Evolutionary conservation across 805 yeast genomes (phyloP).

Genomic region (Metschnikowia similis): DNA sequence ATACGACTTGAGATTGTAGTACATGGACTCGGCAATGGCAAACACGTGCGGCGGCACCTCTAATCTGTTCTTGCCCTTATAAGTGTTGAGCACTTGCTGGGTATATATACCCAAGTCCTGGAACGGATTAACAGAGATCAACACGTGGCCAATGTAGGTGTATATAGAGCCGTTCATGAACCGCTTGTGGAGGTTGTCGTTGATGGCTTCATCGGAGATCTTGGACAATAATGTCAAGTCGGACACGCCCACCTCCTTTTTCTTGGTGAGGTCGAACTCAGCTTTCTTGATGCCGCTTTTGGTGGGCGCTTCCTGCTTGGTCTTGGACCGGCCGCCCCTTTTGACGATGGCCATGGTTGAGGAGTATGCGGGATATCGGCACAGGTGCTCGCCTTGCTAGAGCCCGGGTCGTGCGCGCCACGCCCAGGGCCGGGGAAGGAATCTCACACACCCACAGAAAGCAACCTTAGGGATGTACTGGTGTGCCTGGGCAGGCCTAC

Average conservation of each 20-base stretch:
- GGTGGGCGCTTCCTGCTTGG: slow-evolving; percentile 51
- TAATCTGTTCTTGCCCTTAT: slow-evolving; percentile 86
- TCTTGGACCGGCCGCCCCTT: slow-evolving; percentile 60
- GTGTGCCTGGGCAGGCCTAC: too few species aligned
- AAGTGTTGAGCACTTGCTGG: slow-evolving; percentile 64
- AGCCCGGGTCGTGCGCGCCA: slow-evolving; percentile 2
- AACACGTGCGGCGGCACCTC: slow-evolving; percentile 98
- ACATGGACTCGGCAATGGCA: slow-evolving; percentile 97
- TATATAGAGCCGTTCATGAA: slow-evolving; percentile 87
- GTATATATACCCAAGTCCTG: slow-evolving; percentile 95
- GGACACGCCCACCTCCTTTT: slow-evolving; percentile 97
- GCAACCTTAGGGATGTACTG: too few species aligned
- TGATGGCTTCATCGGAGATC: slow-evolving; percentile 88
- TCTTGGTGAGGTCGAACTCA: slow-evolving; percentile 78
- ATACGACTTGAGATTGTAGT: slow-evolving; percentile 89
- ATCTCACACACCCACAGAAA: background rate
- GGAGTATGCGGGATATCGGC: slow-evolving; percentile 3
- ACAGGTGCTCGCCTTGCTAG: background rate
- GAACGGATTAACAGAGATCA: slow-evolving; percentile 95
- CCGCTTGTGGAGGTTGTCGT: slow-evolving; percentile 83
- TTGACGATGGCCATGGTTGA: slow-evolving; percentile 67
- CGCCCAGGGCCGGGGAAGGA: background rate
- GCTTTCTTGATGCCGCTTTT: slow-evolving; percentile 73
- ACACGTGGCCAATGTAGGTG: slow-evolving; percentile 89
- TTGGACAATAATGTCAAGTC: slow-evolving; percentile 86